These are phyloP conservation scores for Juglanconis juglandina DNA, from an alignment of 2,329 filamentous ascomycete genomes.

Conservation along the genomic window DNA sequence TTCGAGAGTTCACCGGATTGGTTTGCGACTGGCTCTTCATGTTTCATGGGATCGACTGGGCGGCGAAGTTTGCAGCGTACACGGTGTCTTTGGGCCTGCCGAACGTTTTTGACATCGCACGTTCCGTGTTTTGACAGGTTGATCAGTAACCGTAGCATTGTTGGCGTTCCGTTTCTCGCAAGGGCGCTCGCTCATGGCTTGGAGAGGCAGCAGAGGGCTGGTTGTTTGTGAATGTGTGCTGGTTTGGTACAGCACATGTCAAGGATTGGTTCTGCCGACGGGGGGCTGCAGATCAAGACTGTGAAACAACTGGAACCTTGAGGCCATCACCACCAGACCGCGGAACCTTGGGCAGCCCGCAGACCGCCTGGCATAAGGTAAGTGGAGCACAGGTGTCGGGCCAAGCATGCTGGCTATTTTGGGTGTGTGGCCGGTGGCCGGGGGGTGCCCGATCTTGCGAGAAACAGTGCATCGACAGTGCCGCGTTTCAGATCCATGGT, in stretches of 20 bases:
- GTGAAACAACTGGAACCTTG: neutral
- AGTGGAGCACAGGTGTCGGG: too few species aligned
- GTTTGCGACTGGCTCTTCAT: neutral
- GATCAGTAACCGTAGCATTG: neutral
- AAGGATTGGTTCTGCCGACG: too few species aligned
- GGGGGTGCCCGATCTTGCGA: neutral
- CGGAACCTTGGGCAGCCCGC: too few species aligned
- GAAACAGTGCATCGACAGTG: conserved; percentile 4
- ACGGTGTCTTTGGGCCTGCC: too few species aligned
- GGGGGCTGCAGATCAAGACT: neutral
- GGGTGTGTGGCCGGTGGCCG: neutral
- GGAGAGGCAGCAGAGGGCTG: neutral
- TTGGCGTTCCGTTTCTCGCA: neutral
- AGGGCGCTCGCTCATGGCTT: neutral
- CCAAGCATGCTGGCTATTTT: neutral
- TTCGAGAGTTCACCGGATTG: neutral
- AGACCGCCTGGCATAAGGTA: too few species aligned
- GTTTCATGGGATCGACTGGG: neutral
- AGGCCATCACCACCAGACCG: too few species aligned
- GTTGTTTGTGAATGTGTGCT: too few species aligned
- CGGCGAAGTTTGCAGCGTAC: too few species aligned
- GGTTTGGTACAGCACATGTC: too few species aligned
- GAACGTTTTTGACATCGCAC: too few species aligned
- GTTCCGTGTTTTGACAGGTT: neutral
- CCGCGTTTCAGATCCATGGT: conserved; percentile 18